Conservation (phyloP, 352 stramenopile species). For the Phytopythium mirpurense region DNA sequence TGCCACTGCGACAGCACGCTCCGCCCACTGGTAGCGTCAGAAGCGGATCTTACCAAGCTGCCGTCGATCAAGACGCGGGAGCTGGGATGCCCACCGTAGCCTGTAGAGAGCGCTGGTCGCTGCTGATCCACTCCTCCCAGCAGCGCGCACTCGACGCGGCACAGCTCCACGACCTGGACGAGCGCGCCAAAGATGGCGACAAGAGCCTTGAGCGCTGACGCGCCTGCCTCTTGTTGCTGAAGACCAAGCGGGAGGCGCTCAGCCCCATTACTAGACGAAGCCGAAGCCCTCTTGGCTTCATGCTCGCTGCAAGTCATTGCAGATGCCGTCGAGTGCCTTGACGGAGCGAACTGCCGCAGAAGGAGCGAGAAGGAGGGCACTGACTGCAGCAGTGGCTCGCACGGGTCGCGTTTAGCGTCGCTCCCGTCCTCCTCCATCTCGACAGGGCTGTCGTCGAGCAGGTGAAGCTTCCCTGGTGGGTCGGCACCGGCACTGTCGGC, state of each 20-base stretch:
- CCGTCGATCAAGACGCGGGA: too few species aligned
- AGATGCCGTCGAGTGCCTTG: neutral
- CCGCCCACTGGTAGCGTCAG: too few species aligned
- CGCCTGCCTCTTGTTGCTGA: neutral
- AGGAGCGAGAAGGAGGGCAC: slow-evolving; percentile 1
- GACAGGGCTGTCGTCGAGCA: neutral
- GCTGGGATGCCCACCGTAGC: too few species aligned
- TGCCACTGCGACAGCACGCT: neutral
- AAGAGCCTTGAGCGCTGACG: neutral
- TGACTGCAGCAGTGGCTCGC: neutral
- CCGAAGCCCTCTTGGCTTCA: neutral
- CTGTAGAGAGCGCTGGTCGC: neutral
- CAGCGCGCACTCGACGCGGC: neutral
- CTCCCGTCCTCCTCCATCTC: neutral
- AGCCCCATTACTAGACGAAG: neutral
- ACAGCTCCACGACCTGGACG: neutral
- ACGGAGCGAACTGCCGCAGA: neutral
- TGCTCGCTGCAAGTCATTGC: neutral
- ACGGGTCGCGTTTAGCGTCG: neutral
- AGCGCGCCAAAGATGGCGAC: neutral
- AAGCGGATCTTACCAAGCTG: too few species aligned
- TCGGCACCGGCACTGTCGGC: neutral
- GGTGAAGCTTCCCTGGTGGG: neutral
- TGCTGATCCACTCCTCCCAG: neutral
- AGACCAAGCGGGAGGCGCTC: neutral